Evolutionary conservation across 495 filamentous ascomycete species (phyloP).

Genomic region (Extremus antarcticus): DNA sequence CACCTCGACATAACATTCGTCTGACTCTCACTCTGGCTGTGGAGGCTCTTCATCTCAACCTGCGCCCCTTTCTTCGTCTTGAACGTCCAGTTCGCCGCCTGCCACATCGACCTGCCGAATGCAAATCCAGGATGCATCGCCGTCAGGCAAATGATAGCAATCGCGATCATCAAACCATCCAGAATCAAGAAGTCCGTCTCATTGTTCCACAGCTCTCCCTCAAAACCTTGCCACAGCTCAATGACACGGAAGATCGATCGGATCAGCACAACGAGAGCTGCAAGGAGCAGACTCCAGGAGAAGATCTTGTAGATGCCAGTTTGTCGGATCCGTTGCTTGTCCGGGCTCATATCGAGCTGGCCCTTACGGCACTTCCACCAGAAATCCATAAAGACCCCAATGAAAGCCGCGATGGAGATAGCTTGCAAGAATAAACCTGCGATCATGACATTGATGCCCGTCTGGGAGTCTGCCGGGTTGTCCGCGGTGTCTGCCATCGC

Average conservation of each 20-base stretch:
- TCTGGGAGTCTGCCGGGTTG: conserved; percentile 29
- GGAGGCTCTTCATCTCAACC: neutral
- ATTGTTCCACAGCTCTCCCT: conserved; percentile 44
- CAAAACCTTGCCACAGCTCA: conserved; percentile 55
- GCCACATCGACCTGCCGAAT: conserved; percentile 28
- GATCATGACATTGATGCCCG: conserved; percentile 56
- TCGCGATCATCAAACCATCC: conserved; percentile 58
- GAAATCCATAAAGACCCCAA: conserved; percentile 41
- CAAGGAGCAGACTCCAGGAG: conserved; percentile 31
- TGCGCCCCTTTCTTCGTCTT: neutral
- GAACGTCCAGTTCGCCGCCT: conserved; percentile 16
- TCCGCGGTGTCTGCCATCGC: conserved; percentile 42
- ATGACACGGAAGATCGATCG: conserved; percentile 53
- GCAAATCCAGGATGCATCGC: conserved; percentile 44
- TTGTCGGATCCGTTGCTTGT: conserved; percentile 4
- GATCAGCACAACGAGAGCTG: conserved; percentile 50
- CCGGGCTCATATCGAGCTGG: conserved; percentile 7
- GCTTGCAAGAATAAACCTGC: conserved; percentile 52
- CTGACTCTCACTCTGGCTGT: neutral
- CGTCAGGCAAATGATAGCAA: conserved; percentile 47
- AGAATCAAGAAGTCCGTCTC: conserved; percentile 57
- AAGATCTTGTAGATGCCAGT: conserved; percentile 12
- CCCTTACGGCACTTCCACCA: conserved; percentile 24
- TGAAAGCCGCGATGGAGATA: conserved; percentile 42
- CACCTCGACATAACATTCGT: neutral